Evolutionary conservation across 2,329 filamentous ascomycete genomes (phyloP), one percentile per base, ranked within the genome.

Genomic region (Exophiala xenobiotica): DNA sequence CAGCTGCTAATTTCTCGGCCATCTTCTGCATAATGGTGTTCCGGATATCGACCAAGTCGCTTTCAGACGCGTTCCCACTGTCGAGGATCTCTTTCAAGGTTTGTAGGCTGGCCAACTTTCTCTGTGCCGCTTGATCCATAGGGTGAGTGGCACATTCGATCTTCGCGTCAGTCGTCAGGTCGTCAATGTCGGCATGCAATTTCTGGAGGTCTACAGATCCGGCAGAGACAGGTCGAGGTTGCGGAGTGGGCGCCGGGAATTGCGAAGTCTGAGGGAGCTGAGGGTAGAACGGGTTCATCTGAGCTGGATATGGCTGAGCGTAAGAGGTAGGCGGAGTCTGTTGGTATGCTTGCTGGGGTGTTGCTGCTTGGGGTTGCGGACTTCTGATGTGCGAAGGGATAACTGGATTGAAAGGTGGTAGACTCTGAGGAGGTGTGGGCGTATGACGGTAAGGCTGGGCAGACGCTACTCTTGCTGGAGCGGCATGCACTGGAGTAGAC

Each of bases 101-200:
- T 48, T 62, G 60, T 6, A 62, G 46, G 19, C 57, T 61, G 9
- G 59, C 49, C 40, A 62, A 37, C 40, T 61, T 59, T n/a, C 60
- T 52, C 40, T 56, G 51, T 27, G 59, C 54, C 3, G 42, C 54
- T 26, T 51, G 48, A 48, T 63, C 58, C 54, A 61, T 58, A 3
- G 59, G 59, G 46, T 63, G 59, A n/a, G 57, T 63, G 16, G 58
- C 56, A 33, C 59, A 62, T 46, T 58, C 59, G 26, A 61, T 63
- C 33, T 61, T 61, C 8, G 61, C 59, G 46, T 61, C 61, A 3
- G 56, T 59, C 1, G 57, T 62, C 3, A 63, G 55, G 37, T 63
- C 56, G 37, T 63, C 61, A 29, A 63, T 83, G 73, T 96, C 90
- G 74, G 80, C 81, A 72, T 88, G 90, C 69, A 97, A 78, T 65